Evolutionary conservation across 768 basidiomycete genomes (phyloP), one percentile per base, ranked within the genome.

Genomic region (Mrakia blollopis): DNA sequence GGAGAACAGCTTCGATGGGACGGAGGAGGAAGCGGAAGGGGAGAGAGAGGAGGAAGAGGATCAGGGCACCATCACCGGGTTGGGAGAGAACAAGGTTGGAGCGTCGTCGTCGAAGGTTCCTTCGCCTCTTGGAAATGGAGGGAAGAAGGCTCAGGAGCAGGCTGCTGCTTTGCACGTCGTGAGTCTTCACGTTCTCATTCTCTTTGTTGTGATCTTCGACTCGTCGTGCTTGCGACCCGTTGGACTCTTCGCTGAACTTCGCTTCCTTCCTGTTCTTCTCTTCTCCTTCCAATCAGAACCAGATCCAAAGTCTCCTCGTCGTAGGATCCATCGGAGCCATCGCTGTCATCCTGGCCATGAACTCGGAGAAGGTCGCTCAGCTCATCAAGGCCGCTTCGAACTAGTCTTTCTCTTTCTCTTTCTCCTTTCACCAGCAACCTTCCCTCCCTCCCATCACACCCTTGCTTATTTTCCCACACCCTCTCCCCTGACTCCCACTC

Each of bases 321-420:
- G 68, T 76, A 37, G 69, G 75, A 25, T 52, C 65, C 35, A 68
- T 68, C 65, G 65, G 65, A 44, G 65, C 65, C 21, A 35, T 71
- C 41, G 75, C 75, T 4, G 69, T 76, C 28, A 32, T 52, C 23
- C 30, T 76, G 10, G 75, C 75, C 6, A 28, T 76, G 52, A 76
- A 76, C 69, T 71, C 54, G n/a, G 75, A 76, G 2, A 70, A 71
- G 68, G 67, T 76, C 52, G 65, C 74, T 30, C 67, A 69, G 52
- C 21, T 75, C 54, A n/a, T 69, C 47, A 75, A 75, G 54, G 70
- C 65, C 37, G 57, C 57, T 4, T 57, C 57, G 57, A 57, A 57
- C 39, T 69, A 41, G 35, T 41, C 25, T 28, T 16, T 37, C 63
- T 65, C 35, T 21, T 11, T 41, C 25, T 47, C 41, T 69, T 69